Conservation (phyloP, 1,284 basidiomycete species). For the Puccinia coronata region DNA sequence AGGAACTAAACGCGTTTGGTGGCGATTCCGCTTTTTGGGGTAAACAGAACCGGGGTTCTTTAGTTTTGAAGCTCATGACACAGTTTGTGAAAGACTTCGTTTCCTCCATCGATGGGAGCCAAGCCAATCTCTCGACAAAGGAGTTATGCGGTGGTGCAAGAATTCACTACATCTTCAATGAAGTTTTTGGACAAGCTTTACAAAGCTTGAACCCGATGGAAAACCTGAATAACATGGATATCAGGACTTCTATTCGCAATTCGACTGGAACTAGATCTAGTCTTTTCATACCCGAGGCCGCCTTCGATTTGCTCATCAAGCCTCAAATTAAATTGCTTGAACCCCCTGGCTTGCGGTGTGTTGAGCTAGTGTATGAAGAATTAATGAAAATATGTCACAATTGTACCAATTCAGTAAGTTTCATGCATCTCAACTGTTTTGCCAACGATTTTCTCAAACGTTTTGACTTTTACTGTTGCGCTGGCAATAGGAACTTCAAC, state of each 20-base stretch:
- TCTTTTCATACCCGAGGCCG: conserved; percentile 93
- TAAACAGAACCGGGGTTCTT: conserved; percentile 75
- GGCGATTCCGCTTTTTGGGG: conserved; percentile 91
- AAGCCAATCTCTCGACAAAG: conserved; percentile 94
- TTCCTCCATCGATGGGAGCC: conserved; percentile 96
- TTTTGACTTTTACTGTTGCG: background rate
- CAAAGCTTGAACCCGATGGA: conserved; percentile 85
- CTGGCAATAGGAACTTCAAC: conserved; percentile 79
- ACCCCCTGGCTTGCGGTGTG: conserved; percentile 88
- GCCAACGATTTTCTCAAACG: background rate
- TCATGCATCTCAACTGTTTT: background rate
- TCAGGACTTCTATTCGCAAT: conserved; percentile 96
- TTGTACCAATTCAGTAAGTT: conserved; percentile 78
- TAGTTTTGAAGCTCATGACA: conserved; percentile 89
- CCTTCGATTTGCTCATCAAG: conserved; percentile 96
- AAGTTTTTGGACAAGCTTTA: conserved; percentile 91
- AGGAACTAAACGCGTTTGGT: conserved; percentile 86
- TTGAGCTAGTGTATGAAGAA: conserved; percentile 98
- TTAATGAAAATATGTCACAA: conserved; percentile 99
- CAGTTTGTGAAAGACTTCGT: conserved; percentile 98
- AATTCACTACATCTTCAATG: conserved; percentile 99
- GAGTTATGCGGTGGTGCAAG: conserved; percentile 96
- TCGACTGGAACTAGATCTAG: conserved; percentile 95
- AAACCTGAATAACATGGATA: conserved; percentile 90
- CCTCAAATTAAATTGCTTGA: conserved; percentile 98